phyloP scores from a whole-genome alignment of 176 grass and related monocot species.

The Avena atlantica region DNA sequence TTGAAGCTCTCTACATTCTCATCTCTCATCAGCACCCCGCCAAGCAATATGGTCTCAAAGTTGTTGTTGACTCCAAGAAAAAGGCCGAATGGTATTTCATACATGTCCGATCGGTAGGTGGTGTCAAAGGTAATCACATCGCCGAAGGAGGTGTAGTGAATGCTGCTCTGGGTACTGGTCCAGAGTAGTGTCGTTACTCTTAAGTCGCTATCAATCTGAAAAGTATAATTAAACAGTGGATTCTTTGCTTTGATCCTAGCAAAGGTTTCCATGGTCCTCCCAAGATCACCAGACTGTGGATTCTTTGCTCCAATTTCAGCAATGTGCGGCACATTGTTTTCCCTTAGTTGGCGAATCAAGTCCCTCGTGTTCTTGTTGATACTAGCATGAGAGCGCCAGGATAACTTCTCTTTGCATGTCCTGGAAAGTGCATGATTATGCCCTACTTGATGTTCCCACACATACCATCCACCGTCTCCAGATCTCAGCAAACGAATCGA shows the following conservation, averaged over 20 bases:
- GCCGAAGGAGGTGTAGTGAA: not conserved
- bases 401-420: not conserved
- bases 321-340: conserved; percentile 21
- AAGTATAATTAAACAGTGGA: not conserved
- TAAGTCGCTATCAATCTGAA: not conserved
- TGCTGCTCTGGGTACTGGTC: not conserved
- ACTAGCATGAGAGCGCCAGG: not conserved
- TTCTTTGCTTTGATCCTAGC: not conserved
- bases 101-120: conserved; percentile 5
- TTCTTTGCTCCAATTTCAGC: not conserved
- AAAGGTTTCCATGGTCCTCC: not conserved
- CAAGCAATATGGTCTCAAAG: conserved; percentile 12
- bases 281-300: not conserved
- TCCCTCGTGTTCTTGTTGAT: conserved; percentile 4
- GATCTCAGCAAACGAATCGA: conserved; percentile 19
- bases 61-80: conserved; percentile 27
- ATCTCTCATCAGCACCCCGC: not conserved
- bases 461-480: not conserved
- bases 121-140: conserved; percentile 21
- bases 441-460: conserved; percentile 1
- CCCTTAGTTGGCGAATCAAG: conserved; percentile 16
- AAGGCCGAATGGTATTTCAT: conserved; percentile 2
- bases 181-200: conserved; percentile 10
- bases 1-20: not conserved
- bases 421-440: conserved; percentile 18